phyloP scores from a whole-genome alignment of 306 rosid species.

The Alnus rubra region DNA sequence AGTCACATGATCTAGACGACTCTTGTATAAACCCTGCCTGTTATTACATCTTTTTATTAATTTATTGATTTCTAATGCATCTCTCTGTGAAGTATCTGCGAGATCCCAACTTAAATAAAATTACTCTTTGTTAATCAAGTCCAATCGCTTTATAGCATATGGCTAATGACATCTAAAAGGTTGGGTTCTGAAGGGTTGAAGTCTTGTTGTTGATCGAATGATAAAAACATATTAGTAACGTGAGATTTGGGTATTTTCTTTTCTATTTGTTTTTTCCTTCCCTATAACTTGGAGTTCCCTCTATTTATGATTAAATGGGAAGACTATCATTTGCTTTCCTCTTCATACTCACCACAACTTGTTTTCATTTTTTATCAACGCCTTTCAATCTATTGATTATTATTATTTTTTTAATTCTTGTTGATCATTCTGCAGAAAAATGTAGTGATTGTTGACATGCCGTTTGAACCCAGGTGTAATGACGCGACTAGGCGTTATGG shows the following conservation, averaged over 20 bases:
- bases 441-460: conserved; percentile 24
- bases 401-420: background rate
- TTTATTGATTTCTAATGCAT: background rate
- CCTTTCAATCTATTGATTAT: conserved; percentile 13
- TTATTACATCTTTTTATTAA: too few species aligned
- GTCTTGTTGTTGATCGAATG: background rate
- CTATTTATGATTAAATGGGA: background rate
- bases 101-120: background rate
- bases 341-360: background rate
- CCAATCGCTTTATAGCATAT: background rate
- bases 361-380: conserved; percentile 16
- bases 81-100: background rate
- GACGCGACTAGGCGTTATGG: conserved; percentile 26
- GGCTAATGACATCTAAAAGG: background rate
- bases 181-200: background rate
- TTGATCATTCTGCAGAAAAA: conserved; percentile 39
- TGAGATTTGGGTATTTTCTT: background rate
- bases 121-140: background rate
- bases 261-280: background rate
- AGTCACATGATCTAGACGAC: too few species aligned
- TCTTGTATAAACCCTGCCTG: background rate
- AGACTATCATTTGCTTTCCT: background rate
- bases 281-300: conserved; percentile 7
- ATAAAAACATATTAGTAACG: background rate
- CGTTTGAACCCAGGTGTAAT: conserved; percentile 21